Conservation (phyloP, 352 stramenopile genomes). For the Globisporangium ultimum region DNA sequence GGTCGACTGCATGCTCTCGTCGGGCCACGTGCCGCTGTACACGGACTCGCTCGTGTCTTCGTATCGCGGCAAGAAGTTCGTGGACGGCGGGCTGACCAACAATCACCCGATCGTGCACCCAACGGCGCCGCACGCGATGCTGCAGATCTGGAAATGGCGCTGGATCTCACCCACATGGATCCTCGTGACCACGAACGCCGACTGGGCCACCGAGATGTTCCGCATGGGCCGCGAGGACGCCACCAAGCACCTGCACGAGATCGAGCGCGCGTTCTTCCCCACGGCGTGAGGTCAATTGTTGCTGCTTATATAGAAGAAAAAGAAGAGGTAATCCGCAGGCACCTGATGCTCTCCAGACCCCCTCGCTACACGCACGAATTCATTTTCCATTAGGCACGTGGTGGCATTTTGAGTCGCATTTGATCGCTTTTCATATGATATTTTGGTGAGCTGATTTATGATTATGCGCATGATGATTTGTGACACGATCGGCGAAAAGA, state of each 20-base stretch:
- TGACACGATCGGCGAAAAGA: not conserved
- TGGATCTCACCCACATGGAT: slow-evolving; percentile 76
- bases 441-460: too few relatives aligned
- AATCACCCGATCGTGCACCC: slow-evolving; percentile 60
- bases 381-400: too few relatives aligned
- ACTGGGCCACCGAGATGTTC: slow-evolving; percentile 74
- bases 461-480: not conserved
- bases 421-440: too few relatives aligned
- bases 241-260: slow-evolving; percentile 60
- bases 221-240: slow-evolving; percentile 75
- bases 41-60: slow-evolving; percentile 53
- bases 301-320: too few relatives aligned
- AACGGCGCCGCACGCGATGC: slow-evolving; percentile 60
- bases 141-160: slow-evolving; percentile 84
- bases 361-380: too few relatives aligned
- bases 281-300: too few relatives aligned
- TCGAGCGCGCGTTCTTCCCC: slow-evolving; percentile 32
- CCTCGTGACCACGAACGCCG: slow-evolving; percentile 68
- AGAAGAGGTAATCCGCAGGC: too few relatives aligned
- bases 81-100: slow-evolving; percentile 74
- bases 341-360: too few relatives aligned
- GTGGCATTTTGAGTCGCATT: too few relatives aligned
- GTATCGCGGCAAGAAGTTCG: slow-evolving; percentile 71
- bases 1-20: slow-evolving; percentile 79
- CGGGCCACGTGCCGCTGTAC: slow-evolving; percentile 69